Percentiles rank a stretch among this genome's conserved stretches.
These are phyloP conservation scores for Candida arabinofermentans DNA, from an alignment of 805 yeast species.

Conservation along the genomic window DNA sequence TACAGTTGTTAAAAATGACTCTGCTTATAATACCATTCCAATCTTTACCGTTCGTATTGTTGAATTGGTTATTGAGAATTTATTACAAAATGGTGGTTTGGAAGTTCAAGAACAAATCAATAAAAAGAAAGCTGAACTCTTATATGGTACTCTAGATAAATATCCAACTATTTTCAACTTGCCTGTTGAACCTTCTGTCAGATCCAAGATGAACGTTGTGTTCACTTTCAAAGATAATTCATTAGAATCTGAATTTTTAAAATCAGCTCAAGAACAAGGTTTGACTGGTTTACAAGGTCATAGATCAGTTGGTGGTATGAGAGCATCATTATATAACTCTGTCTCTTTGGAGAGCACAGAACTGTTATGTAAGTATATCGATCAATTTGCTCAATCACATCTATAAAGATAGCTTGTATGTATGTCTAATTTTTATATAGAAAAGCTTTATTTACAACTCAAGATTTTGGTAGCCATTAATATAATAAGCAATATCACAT, in stretches of 20 bases:
- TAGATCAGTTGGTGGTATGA: conserved; percentile 94
- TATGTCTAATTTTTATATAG: neutral
- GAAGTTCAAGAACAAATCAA: conserved; percentile 54
- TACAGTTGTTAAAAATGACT: conserved; percentile 79
- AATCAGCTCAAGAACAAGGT: conserved; percentile 54
- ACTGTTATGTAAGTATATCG: conserved; percentile 51
- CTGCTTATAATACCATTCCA: conserved; percentile 94
- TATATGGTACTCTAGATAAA: conserved; percentile 65
- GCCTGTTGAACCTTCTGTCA: conserved; percentile 58
- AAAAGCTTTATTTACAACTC: conserved; percentile 1
- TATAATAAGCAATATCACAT: conserved; percentile 62
- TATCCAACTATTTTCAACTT: conserved; percentile 61
- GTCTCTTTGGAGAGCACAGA: conserved; percentile 60
- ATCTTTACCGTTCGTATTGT: conserved; percentile 87
- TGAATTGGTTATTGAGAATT: conserved; percentile 65
- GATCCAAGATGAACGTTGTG: conserved; percentile 92
- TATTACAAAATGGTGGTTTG: conserved; percentile 72
- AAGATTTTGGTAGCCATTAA: conserved; percentile 34
- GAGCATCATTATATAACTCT: conserved; percentile 92
- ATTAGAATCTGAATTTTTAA: conserved; percentile 64
- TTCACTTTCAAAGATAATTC: conserved; percentile 64
- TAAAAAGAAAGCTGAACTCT: conserved; percentile 52
- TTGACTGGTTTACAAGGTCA: conserved; percentile 90
- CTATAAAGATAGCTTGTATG: conserved; percentile 6
- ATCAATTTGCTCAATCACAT: conserved; percentile 50